Percentiles rank a stretch among this genome's conserved stretches.
phyloP scores from a whole-genome alignment of 2,329 filamentous ascomycete genomes.

The Beauveria rudraprayagi region DNA sequence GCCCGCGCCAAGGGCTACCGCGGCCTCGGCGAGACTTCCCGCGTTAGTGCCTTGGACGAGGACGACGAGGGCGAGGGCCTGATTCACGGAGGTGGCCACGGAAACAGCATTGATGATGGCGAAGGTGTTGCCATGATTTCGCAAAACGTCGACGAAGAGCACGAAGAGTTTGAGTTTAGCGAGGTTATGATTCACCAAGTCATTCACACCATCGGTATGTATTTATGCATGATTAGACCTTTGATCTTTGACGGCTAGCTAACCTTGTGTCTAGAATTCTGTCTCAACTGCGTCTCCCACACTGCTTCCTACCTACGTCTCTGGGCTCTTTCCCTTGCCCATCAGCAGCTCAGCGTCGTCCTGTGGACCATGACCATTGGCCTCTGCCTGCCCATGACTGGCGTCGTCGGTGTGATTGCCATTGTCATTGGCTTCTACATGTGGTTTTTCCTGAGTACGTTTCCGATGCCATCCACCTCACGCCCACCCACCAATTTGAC shows the following conservation, averaged over 20 bases:
- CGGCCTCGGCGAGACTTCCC: slow-evolving; percentile 80
- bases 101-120: slow-evolving; percentile 54
- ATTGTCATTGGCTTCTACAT: slow-evolving; percentile 75
- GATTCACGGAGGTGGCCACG: slow-evolving; percentile 43
- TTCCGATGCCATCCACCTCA: not conserved
- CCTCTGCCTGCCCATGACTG: slow-evolving; percentile 60
- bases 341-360: slow-evolving; percentile 94
- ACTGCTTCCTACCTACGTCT: slow-evolving; percentile 97
- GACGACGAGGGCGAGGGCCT: slow-evolving; percentile 62
- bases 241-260: slow-evolving; percentile 16
- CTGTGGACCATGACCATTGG: slow-evolving; percentile 94
- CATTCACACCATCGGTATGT: slow-evolving; percentile 93
- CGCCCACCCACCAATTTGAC: not conserved
- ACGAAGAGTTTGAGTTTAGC: slow-evolving; percentile 95
- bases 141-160: slow-evolving; percentile 74
- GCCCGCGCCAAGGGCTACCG: slow-evolving; percentile 84
- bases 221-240: not conserved
- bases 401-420: slow-evolving; percentile 65
- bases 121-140: slow-evolving; percentile 85
- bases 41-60: slow-evolving; percentile 82
- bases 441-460: slow-evolving; percentile 75
- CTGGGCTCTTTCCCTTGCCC: slow-evolving; percentile 92
- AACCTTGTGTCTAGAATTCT: slow-evolving; percentile 64
- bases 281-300: slow-evolving; percentile 96
- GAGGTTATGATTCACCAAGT: slow-evolving; percentile 99